Percentiles rank a stretch among this genome's conserved stretches.
These are phyloP conservation scores for Eragrostis curvula DNA, from an alignment of 176 grass and related monocot genomes.

Conservation along the genomic window DNA sequence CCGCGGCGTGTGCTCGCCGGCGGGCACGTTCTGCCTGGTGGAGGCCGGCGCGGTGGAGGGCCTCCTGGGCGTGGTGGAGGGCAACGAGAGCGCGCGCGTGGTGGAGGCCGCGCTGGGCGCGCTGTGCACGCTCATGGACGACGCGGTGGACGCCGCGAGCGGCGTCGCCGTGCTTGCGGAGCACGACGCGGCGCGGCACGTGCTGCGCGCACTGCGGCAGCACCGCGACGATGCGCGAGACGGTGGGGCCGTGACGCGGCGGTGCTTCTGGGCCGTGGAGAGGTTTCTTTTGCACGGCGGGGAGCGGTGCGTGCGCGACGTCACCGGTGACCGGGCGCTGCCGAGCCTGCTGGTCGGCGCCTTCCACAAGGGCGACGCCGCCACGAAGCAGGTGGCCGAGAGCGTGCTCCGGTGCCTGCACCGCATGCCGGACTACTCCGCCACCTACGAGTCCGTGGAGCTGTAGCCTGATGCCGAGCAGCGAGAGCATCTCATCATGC, in stretches of 20 bases:
- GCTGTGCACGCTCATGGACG: slow-evolving; percentile 82
- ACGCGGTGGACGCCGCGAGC: slow-evolving; percentile 60
- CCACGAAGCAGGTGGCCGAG: slow-evolving; percentile 75
- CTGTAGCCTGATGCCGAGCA: slow-evolving; percentile 16
- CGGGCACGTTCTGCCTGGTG: slow-evolving; percentile 73
- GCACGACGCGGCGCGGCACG: slow-evolving; percentile 51
- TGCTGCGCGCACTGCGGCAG: slow-evolving; percentile 66
- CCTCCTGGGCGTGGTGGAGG: slow-evolving; percentile 69
- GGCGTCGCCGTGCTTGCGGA: slow-evolving; percentile 65
- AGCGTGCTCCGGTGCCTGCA: slow-evolving; percentile 79
- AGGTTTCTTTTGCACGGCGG: slow-evolving; percentile 66
- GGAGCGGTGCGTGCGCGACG: slow-evolving; percentile 55
- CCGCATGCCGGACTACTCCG: slow-evolving; percentile 65
- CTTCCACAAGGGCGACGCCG: slow-evolving; percentile 73
- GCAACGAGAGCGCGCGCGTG: slow-evolving; percentile 52
- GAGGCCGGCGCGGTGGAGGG: slow-evolving; percentile 69
- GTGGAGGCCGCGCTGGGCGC: slow-evolving; percentile 67
- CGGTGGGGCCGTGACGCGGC: slow-evolving; percentile 42
- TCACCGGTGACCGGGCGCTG: slow-evolving; percentile 64
- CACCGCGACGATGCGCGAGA: slow-evolving; percentile 38
- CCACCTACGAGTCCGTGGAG: slow-evolving; percentile 54
- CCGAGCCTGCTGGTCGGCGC: slow-evolving; percentile 60
- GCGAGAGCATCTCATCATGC: not conserved
- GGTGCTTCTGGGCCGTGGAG: slow-evolving; percentile 84
- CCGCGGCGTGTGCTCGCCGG: slow-evolving; percentile 60